A percentile compares a stretch with the other conserved stretches of the same genome.
These are phyloP conservation scores for Ceratobasidium sp. DNA, from an alignment of 1,284 basidiomycete genomes.

Conservation along the genomic window DNA sequence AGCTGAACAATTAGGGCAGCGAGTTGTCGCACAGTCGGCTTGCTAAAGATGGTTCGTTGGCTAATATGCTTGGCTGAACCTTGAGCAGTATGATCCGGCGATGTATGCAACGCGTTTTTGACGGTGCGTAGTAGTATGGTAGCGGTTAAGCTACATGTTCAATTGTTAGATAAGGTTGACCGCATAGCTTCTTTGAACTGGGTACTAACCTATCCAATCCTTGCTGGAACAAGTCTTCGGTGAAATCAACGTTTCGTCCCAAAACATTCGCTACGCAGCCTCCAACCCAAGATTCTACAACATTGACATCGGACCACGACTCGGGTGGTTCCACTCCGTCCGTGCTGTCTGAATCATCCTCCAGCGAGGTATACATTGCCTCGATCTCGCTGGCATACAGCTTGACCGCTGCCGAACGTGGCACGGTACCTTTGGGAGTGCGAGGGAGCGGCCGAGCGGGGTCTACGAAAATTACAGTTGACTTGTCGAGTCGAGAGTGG, in stretches of 20 bases:
- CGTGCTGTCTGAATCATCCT: neutral
- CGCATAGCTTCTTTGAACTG: neutral
- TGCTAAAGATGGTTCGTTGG: neutral
- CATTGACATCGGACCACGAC: neutral
- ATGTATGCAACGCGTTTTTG: neutral
- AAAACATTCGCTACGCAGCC: neutral
- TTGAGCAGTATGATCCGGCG: neutral
- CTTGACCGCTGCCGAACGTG: constrained; percentile 16
- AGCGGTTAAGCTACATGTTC: neutral
- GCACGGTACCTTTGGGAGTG: constrained; percentile 33
- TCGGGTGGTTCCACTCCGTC: neutral
- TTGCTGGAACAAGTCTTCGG: constrained; percentile 20
- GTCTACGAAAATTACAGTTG: constrained; percentile 5
- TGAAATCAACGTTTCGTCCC: constrained; percentile 46
- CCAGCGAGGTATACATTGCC: constrained; percentile 33
- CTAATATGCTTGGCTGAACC: neutral
- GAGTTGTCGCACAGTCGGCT: constrained; percentile 8
- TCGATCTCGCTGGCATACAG: constrained; percentile 40
- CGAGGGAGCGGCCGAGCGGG: constrained; percentile 4
- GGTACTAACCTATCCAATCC: constrained; percentile 24
- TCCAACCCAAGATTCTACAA: neutral
- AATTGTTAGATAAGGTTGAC: neutral
- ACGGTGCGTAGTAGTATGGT: neutral
- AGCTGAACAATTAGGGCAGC: neutral
- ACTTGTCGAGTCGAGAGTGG: constrained; percentile 54